These are phyloP conservation scores for Fabrea salina DNA, from an alignment of 169 alveolate genomes.

Conservation along the genomic window DNA sequence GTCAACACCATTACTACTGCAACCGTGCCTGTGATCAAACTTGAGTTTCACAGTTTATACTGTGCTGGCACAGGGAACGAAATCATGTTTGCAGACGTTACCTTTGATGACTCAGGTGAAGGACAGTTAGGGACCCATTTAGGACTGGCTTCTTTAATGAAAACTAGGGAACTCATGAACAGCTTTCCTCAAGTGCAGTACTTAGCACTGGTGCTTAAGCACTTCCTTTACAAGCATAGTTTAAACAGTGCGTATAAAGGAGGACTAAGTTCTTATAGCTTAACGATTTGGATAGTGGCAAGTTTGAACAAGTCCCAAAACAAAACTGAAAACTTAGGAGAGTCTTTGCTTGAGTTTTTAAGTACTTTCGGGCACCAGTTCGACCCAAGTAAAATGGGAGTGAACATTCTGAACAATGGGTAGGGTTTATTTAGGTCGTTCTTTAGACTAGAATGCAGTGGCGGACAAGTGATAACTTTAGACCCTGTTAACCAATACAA, in stretches of 20 bases:
- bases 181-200: not conserved
- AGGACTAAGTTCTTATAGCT: constrained; percentile 14
- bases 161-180: not conserved
- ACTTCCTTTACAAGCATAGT: not conserved
- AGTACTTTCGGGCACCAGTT: not conserved
- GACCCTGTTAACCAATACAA: not conserved
- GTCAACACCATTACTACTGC: not conserved
- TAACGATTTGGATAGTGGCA: not conserved
- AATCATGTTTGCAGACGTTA: not conserved
- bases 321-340: not conserved
- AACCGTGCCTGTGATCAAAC: constrained; percentile 22
- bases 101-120: constrained; percentile 17
- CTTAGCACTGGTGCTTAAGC: not conserved
- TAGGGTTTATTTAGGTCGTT: no score
- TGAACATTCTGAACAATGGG: not conserved
- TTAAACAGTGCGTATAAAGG: not conserved
- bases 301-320: not conserved
- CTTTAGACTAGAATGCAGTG: not conserved
- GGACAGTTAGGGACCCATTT: constrained; percentile 17
- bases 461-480: not conserved
- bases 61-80: not conserved
- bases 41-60: not conserved
- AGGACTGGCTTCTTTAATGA: constrained; percentile 2
- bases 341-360: not conserved
- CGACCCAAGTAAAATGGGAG: not conserved